Conservation (phyloP, 345 rosid species). For the Excoecaria cochinchinensis region DNA sequence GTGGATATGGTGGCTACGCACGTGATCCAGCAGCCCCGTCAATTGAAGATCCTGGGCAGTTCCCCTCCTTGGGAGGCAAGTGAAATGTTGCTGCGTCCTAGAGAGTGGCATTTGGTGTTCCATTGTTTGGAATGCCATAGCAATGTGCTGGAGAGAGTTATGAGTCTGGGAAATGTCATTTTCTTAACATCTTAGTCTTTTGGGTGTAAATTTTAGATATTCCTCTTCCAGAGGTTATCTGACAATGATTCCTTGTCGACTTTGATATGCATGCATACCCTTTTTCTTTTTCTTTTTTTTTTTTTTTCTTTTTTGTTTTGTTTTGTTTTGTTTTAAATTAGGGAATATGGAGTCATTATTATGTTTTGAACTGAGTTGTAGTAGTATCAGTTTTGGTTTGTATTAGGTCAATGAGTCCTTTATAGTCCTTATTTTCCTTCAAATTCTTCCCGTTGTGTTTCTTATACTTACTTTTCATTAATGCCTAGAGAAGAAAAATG, state of each 20-base stretch:
- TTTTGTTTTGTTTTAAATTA: neutral
- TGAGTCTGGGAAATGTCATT: constrained; percentile 27
- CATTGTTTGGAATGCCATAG: constrained; percentile 21
- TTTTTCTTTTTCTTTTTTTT: neutral
- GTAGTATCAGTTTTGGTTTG: constrained; percentile 45
- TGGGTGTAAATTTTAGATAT: constrained; percentile 53
- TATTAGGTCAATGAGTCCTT: constrained; percentile 12
- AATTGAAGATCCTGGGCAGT: constrained; percentile 77
- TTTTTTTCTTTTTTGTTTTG: neutral
- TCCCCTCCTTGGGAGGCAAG: constrained; percentile 92
- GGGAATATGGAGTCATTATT: constrained; percentile 25
- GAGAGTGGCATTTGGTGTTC: constrained; percentile 8
- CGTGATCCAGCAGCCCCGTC: constrained; percentile 54
- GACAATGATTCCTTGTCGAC: constrained; percentile 13
- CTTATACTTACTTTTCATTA: neutral
- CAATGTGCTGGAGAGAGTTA: constrained; percentile 20
- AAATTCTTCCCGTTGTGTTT: neutral
- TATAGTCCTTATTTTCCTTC: neutral
- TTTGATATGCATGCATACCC: constrained; percentile 27
- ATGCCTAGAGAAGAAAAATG: constrained; percentile 4
- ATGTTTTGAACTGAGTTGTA: constrained; percentile 18
- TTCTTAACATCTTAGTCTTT: constrained; percentile 27
- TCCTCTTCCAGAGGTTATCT: constrained; percentile 25
- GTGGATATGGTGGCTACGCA: constrained; percentile 42
- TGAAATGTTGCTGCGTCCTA: constrained; percentile 34